Evolutionary conservation across 192 early-diverging fungal genomes (phyloP).

Genomic region (Chytriomyces confervae): DNA sequence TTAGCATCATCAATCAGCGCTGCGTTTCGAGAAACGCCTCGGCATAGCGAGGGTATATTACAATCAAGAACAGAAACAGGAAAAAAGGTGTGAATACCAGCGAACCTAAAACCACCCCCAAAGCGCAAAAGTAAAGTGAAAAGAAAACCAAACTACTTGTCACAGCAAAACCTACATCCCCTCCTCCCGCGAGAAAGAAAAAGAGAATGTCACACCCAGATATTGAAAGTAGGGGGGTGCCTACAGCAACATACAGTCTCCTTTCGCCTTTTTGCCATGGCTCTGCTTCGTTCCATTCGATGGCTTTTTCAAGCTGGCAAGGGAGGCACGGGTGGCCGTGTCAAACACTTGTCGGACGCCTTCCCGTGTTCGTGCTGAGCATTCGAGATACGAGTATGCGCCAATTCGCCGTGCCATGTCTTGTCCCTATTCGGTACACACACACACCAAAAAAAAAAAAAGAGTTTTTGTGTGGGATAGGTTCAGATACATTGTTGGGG

Average conservation of each 20-base stretch:
- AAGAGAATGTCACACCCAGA: not conserved
- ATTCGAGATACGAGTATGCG: constrained; percentile 78
- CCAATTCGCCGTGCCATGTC: constrained; percentile 72
- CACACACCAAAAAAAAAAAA: not conserved
- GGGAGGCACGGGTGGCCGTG: constrained; percentile 56
- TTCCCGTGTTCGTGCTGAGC: constrained; percentile 36
- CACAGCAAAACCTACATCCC: too few relatives aligned
- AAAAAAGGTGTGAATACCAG: too few relatives aligned
- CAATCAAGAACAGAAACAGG: too few relatives aligned
- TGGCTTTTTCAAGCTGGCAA: not conserved
- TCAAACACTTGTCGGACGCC: constrained; percentile 64
- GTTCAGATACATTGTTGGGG: too few relatives aligned
- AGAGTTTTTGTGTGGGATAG: too few relatives aligned
- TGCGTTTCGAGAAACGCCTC: too few relatives aligned
- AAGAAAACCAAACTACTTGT: too few relatives aligned
- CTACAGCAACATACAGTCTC: not conserved
- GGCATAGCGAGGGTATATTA: too few relatives aligned
- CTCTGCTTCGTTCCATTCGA: not conserved
- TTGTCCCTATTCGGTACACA: constrained; percentile 52
- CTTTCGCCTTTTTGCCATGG: not conserved
- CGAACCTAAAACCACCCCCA: too few relatives aligned
- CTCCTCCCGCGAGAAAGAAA: not conserved
- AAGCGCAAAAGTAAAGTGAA: too few relatives aligned
- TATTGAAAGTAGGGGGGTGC: not conserved
- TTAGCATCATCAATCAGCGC: too few relatives aligned